Evolutionary conservation across 441 rosid species (phyloP), one percentile per base, ranked within the genome.

Genomic region (Erodium moschatum): DNA sequence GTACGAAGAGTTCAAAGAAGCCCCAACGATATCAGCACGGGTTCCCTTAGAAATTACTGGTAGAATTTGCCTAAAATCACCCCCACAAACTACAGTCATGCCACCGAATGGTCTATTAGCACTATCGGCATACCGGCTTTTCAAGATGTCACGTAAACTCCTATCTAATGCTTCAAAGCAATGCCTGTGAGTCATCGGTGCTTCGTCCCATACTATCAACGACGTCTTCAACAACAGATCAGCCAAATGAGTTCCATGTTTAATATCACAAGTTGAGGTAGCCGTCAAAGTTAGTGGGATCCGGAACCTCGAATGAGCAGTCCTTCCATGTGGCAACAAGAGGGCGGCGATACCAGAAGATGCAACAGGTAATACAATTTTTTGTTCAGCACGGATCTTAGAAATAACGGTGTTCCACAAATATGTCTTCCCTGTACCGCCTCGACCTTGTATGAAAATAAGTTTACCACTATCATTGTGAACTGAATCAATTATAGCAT

Each of bases 11-110:
- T 6, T 38, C 0, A 69, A 27, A 6, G 67, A 27, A 6, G 76
- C 33, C 6, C 18, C 3, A 1, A 72, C 4, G 16, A 18, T 69
- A 11, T 72, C 73, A 11, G 21, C 19, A 1, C 67, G 31, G 5
- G 4, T 6, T 0, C 65, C 73, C 5, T 18, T 18, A 0, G 54
- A 46, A 2, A 72, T 35, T 2, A 66, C n/a, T 0, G 8, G 71
- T 1, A 72, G 33, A 4, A 66, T 69, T 56, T 76, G 73, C 33
- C 62, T 15, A 19, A 42, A 76, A 72, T 76, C 31, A 29, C 31
- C 31, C 2, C 31, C 31, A 29, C 31, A 33, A 1, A 33, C 38
- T 2, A 33, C 38, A 33, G 38, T 33, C 6, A 33, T 3, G 3
- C 38, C 38, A 0, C 38, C 6, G 6, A 33, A 33, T 5, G 38